A percentile compares a stretch with the other conserved stretches of the same genome.
phyloP scores from a whole-genome alignment of 257 asterid genomes.

The Penstemon barbatus region DNA sequence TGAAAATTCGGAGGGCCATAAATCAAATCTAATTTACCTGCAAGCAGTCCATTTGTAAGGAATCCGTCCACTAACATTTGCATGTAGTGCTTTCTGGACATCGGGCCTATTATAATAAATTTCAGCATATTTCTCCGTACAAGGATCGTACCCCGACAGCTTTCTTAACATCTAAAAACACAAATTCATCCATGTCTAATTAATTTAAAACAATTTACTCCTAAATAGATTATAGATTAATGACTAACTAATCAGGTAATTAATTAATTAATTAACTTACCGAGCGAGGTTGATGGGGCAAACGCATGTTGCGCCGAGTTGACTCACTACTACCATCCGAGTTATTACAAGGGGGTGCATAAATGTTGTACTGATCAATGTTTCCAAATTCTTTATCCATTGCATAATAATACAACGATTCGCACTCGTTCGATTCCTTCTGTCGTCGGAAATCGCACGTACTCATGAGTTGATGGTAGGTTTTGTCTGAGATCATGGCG shows the following conservation, averaged over 20 bases:
- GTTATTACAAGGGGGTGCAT: slow-evolving; percentile 78
- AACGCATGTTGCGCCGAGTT: slow-evolving; percentile 57
- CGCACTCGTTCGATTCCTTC: slow-evolving; percentile 79
- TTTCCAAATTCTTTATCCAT: slow-evolving; percentile 94
- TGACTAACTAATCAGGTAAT: not conserved
- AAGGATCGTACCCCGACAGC: slow-evolving; percentile 85
- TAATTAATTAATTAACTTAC: slow-evolving; percentile 24
- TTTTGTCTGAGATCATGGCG: slow-evolving; percentile 95
- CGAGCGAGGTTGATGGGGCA: slow-evolving; percentile 71
- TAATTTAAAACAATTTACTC: not conserved
- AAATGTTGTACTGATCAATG: slow-evolving; percentile 94
- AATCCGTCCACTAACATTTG: slow-evolving; percentile 62
- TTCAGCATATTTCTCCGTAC: slow-evolving; percentile 88
- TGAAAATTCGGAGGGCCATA: too few species aligned
- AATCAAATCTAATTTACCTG: slow-evolving; percentile 49
- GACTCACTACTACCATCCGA: slow-evolving; percentile 54
- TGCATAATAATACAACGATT: slow-evolving; percentile 77
- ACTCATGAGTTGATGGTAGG: slow-evolving; percentile 69
- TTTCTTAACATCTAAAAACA: slow-evolving; percentile 34
- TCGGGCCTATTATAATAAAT: slow-evolving; percentile 78
- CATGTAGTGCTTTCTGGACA: slow-evolving; percentile 90
- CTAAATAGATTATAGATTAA: too few species aligned
- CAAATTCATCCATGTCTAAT: too few species aligned
- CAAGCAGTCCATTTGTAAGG: slow-evolving; percentile 96
- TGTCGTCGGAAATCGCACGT: slow-evolving; percentile 70